Evolutionary conservation across 441 rosid genomes (phyloP), one percentile per base, ranked within the genome.

Genomic region (Rhodomyrtus psidioides): DNA sequence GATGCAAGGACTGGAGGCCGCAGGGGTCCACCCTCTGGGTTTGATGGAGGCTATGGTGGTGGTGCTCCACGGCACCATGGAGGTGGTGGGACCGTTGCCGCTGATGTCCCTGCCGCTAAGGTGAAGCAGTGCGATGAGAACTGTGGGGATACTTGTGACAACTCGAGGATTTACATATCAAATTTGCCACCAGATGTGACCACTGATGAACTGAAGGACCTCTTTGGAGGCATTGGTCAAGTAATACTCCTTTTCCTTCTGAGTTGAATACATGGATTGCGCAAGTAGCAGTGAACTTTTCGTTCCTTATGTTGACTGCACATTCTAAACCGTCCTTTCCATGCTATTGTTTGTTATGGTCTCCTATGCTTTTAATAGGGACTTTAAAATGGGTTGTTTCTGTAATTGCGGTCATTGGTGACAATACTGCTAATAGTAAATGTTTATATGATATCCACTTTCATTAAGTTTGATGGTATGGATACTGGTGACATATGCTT

Each of bases 191-290:
- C 94, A 44, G 98, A 95, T 93, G 98, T 97, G 90, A 94, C 98
- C 42, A 84, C 55, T 70, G 99, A 97, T 82, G 96, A 97, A 89
- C 91, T 97, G 91, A 91, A 89, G 88, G 98, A 94, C 42, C 97
- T 97, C 89, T 97, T 97, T 90, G 98, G 98, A 75, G 98, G 99
- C 93, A 94, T 97, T 90, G 98, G 99, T 92, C 98, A 92, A 91
- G 99, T 97, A 95, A 93, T 89, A 56, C 81, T 84, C 82, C 53
- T 90, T 88, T 87, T 87, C 84, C 84, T 81, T 83, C 55, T 21
- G 46, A 39, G n/a, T 70, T 24, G 9, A 70, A 70, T 70, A 21
- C 49, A 34, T 70, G 49, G 79, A 70, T 70, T 23, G 8, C 2
- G 24, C 79, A 70, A 39, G 49, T 39, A 10, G 79, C 49, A 39